Percentiles rank a stretch among this genome's conserved stretches.
These are phyloP conservation scores for Leptomonas pyrrhocoris DNA, from an alignment of 208 protist species.

Conservation along the genomic window DNA sequence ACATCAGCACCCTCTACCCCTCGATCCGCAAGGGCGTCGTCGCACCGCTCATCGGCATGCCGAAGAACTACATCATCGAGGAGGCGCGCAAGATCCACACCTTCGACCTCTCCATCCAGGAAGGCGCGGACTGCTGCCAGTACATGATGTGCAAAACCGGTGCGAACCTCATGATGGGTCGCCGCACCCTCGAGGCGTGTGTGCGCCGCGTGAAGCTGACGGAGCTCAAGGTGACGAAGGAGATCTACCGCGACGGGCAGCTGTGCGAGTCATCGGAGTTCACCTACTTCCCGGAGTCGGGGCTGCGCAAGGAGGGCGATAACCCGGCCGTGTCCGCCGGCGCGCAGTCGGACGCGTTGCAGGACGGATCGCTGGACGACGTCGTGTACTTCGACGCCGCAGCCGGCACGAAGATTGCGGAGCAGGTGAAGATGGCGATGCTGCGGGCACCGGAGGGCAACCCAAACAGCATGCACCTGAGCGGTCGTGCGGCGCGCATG, in stretches of 20 bases:
- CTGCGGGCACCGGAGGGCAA: constrained; percentile 70
- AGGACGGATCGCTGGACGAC: constrained; percentile 23
- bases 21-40: constrained; percentile 68
- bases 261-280: constrained; percentile 44
- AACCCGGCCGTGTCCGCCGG: constrained; percentile 7
- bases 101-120: constrained; percentile 72
- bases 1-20: constrained; percentile 81
- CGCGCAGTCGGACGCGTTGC: constrained; percentile 2
- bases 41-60: constrained; percentile 65
- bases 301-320: constrained; percentile 32
- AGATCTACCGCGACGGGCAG: constrained; percentile 60
- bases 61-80: constrained; percentile 78
- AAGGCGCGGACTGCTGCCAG: constrained; percentile 88
- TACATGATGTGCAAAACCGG: constrained; percentile 90
- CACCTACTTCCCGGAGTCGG: constrained; percentile 45
- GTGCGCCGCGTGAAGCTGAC: constrained; percentile 52
- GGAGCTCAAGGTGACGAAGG: constrained; percentile 66
- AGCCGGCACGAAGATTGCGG: constrained; percentile 63
- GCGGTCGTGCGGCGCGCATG: constrained; percentile 72
- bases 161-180: constrained; percentile 79
- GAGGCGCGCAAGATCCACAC: constrained; percentile 68
- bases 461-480: constrained; percentile 79
- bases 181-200: constrained; percentile 50
- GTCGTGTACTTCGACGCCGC: constrained; percentile 79
- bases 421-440: constrained; percentile 56